These are phyloP conservation scores for Sphagnum contortum DNA, from an alignment of 225 moss, liverwort and hornwort genomes.

Conservation along the genomic window DNA sequence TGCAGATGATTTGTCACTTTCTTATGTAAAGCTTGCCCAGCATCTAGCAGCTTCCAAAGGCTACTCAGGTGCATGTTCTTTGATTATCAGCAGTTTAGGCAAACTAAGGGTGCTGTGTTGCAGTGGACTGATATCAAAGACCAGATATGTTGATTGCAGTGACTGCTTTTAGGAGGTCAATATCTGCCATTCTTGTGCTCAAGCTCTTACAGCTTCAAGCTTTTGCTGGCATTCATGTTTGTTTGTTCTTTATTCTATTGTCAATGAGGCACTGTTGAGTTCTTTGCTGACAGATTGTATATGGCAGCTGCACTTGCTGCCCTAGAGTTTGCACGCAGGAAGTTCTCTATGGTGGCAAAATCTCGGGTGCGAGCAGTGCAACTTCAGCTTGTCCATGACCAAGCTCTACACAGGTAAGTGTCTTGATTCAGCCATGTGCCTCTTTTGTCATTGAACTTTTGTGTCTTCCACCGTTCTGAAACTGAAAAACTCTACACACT, in stretches of 20 bases:
- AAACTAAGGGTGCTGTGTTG: too few relatives aligned
- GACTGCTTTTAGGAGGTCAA: too few relatives aligned
- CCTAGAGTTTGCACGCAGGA: constrained; percentile 42
- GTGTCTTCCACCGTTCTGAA: too few relatives aligned
- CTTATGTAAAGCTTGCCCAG: constrained; percentile 81
- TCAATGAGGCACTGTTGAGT: too few relatives aligned
- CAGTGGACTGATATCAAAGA: too few relatives aligned
- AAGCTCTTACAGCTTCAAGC: too few relatives aligned
- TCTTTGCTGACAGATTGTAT: not conserved
- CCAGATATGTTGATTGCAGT: too few relatives aligned
- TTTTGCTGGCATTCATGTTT: too few relatives aligned
- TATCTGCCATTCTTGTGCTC: too few relatives aligned
- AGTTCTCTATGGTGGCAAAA: constrained; percentile 48
- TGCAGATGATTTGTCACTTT: constrained; percentile 66
- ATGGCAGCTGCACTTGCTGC: constrained; percentile 41
- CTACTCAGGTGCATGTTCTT: constrained; percentile 15
- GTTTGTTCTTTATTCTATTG: too few relatives aligned
- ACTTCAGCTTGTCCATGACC: constrained; percentile 57
- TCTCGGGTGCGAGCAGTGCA: constrained; percentile 61
- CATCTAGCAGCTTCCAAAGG: constrained; percentile 63
- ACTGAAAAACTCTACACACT: too few relatives aligned
- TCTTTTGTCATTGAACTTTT: not conserved
- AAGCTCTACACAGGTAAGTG: constrained; percentile 35
- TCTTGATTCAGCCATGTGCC: not conserved
- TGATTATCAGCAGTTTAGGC: not conserved